Conservation (phyloP, 2,329 filamentous ascomycete species). For the Scedosporium minutisporum region DNA sequence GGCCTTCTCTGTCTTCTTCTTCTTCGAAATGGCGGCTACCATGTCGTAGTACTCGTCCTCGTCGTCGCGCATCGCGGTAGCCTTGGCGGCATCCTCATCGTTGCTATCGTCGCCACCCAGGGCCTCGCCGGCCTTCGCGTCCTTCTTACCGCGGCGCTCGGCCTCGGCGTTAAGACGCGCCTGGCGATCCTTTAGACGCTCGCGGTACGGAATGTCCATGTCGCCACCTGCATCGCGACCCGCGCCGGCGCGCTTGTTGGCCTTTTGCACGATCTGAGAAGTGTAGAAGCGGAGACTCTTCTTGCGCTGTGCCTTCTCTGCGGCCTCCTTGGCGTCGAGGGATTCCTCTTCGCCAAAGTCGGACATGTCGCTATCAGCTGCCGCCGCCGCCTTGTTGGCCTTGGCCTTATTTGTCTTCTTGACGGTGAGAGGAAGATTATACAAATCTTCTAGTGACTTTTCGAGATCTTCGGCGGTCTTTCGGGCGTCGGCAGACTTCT, state of each 20-base stretch:
- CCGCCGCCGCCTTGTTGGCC: conserved; percentile 20
- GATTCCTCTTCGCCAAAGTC: conserved; percentile 88
- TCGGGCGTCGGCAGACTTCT: conserved; percentile 25
- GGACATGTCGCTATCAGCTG: conserved; percentile 50
- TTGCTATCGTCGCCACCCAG: conserved; percentile 57
- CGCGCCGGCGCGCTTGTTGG: conserved; percentile 69
- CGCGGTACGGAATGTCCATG: conserved; percentile 75
- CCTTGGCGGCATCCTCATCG: conserved; percentile 51
- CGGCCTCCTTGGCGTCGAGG: conserved; percentile 67
- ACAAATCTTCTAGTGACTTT: conserved; percentile 60
- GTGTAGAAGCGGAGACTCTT: conserved; percentile 96
- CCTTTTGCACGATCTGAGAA: conserved; percentile 91
- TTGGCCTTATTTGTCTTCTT: conserved; percentile 34
- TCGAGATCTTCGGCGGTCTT: conserved; percentile 55
- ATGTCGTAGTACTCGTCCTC: conserved; percentile 84
- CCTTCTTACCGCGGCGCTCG: conserved; percentile 66
- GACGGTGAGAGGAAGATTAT: conserved; percentile 43
- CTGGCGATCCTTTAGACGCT: conserved; percentile 78
- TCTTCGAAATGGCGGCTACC: conserved; percentile 58
- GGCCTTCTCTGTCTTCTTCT: conserved; percentile 65
- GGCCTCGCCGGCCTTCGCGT: conserved; percentile 52
- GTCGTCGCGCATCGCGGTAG: conserved; percentile 42
- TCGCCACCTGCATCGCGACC: conserved; percentile 70
- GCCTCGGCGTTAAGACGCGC: conserved; percentile 82
- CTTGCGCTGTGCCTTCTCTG: conserved; percentile 81